Conservation (phyloP, 2,329 filamentous ascomycete genomes). For the Colletotrichum sp. region DNA sequence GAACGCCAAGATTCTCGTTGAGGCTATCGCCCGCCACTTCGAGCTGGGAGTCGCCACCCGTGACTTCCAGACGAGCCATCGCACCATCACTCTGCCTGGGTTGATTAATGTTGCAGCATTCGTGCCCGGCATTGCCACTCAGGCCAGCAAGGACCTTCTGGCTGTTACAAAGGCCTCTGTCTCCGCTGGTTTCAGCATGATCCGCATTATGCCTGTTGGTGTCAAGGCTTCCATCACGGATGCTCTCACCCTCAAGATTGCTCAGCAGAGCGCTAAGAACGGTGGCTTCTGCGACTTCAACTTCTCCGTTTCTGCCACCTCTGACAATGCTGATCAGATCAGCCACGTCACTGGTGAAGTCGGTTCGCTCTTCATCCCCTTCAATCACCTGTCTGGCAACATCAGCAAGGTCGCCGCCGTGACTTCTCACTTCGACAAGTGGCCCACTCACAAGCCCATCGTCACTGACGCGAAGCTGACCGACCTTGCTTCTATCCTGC, state of each 20-base stretch:
- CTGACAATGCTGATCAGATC: constrained; percentile 76
- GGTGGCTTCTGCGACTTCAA: constrained; percentile 80
- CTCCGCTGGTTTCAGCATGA: constrained; percentile 79
- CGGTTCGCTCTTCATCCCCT: constrained; percentile 82
- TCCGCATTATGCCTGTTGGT: constrained; percentile 79
- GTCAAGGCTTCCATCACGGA: constrained; percentile 76
- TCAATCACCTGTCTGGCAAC: constrained; percentile 82
- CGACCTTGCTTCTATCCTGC: constrained; percentile 79
- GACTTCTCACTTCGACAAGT: constrained; percentile 78
- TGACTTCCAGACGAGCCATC: constrained; percentile 92
- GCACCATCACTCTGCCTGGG: constrained; percentile 74
- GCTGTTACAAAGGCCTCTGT: constrained; percentile 75
- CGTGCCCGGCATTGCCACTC: constrained; percentile 72
- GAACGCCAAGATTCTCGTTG: constrained; percentile 96
- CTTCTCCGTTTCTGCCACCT: constrained; percentile 77
- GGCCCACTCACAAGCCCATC: constrained; percentile 80
- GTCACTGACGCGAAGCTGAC: constrained; percentile 82
- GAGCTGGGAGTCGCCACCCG: constrained; percentile 82
- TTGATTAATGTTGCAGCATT: constrained; percentile 83
- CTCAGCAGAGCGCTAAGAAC: constrained; percentile 72
- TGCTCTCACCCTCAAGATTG: constrained; percentile 71
- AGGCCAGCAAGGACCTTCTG: constrained; percentile 71
- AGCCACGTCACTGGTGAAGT: constrained; percentile 75
- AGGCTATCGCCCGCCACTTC: constrained; percentile 90
- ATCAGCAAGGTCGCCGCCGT: constrained; percentile 85